phyloP scores from a whole-genome alignment of 768 basidiomycete genomes.

The Termitomyces sp. region DNA sequence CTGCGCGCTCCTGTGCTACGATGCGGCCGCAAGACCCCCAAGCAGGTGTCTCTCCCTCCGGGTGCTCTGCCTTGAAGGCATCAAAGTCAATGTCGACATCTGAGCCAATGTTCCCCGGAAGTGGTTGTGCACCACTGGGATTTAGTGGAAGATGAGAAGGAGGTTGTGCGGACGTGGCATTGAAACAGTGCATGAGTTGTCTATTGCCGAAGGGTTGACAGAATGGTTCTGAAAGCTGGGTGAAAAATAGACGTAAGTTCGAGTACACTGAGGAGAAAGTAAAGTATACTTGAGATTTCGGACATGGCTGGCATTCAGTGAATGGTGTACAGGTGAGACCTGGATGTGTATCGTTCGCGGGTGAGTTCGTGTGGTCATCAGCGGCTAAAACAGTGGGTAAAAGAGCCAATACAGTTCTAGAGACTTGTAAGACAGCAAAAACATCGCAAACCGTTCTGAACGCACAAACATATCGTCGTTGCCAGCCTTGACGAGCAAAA shows the following conservation, averaged over 20 bases:
- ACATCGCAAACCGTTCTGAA: neutral
- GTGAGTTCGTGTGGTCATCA: conserved; percentile 6
- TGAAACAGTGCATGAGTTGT: conserved; percentile 78
- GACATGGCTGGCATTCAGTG: conserved; percentile 59
- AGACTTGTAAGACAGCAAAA: neutral
- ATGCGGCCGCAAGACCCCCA: conserved; percentile 96
- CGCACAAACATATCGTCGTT: conserved; percentile 29
- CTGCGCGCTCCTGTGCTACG: conserved; percentile 67
- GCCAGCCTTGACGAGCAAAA: conserved; percentile 26
- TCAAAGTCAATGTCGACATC: conserved; percentile 1
- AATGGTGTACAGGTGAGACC: conserved; percentile 46
- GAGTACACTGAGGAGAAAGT: conserved; percentile 1
- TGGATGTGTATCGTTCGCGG: conserved; percentile 24
- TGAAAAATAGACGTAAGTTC: neutral
- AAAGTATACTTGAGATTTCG: conserved; percentile 48
- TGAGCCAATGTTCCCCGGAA: conserved; percentile 14
- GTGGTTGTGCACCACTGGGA: conserved; percentile 11
- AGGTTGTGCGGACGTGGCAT: conserved; percentile 22
- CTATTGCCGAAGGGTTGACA: conserved; percentile 97
- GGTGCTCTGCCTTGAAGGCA: conserved; percentile 13
- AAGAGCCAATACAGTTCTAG: conserved; percentile 15
- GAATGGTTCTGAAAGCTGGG: conserved; percentile 78
- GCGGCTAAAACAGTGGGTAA: conserved; percentile 12
- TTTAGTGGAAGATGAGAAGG: conserved; percentile 14
- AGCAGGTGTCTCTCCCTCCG: conserved; percentile 61